These are phyloP conservation scores for Anthostomella pinea DNA, from an alignment of 2,329 filamentous ascomycete genomes.

Conservation along the genomic window DNA sequence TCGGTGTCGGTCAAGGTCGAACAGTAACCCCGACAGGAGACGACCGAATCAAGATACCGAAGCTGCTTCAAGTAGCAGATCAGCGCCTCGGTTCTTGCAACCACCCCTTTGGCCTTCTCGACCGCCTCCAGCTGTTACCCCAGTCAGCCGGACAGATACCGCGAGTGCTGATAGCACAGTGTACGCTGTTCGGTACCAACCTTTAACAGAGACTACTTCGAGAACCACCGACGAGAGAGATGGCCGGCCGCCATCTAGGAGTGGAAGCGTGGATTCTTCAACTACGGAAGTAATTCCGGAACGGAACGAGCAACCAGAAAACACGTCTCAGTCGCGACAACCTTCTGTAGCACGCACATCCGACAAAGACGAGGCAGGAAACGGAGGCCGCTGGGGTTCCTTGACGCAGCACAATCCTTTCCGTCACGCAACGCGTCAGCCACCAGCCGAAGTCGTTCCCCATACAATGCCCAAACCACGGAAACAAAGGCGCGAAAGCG, in stretches of 20 bases:
- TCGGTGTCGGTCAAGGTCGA: conserved; percentile 34
- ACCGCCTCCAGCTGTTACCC: conserved; percentile 54
- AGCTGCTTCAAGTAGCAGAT: conserved; percentile 20
- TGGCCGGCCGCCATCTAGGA: conserved; percentile 34
- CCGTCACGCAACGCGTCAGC: conserved; percentile 20
- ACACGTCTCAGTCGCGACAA: conserved; percentile 9
- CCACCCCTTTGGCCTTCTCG: conserved; percentile 54
- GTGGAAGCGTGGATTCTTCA: conserved; percentile 32
- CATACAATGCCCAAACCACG: conserved; percentile 28
- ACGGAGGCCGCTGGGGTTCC: conserved; percentile 17
- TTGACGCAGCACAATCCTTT: conserved; percentile 22
- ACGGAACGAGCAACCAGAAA: conserved; percentile 11
- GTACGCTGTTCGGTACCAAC: conserved; percentile 61
- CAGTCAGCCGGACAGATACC: conserved; percentile 60
- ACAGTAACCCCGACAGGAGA: conserved; percentile 19
- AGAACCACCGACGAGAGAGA: conserved; percentile 41
- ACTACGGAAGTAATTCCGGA: conserved; percentile 15
- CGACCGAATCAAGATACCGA: conserved; percentile 15
- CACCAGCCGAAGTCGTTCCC: conserved; percentile 32
- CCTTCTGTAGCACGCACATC: conserved; percentile 3
- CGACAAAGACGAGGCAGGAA: conserved; percentile 8
- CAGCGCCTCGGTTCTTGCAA: conserved; percentile 38
- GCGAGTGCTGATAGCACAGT: conserved; percentile 62
- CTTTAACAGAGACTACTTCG: conserved; percentile 50
- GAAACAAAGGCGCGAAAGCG: conserved; percentile 22